These are phyloP conservation scores for Lepidium aucheri DNA, from an alignment of 345 rosid species.

Conservation along the genomic window DNA sequence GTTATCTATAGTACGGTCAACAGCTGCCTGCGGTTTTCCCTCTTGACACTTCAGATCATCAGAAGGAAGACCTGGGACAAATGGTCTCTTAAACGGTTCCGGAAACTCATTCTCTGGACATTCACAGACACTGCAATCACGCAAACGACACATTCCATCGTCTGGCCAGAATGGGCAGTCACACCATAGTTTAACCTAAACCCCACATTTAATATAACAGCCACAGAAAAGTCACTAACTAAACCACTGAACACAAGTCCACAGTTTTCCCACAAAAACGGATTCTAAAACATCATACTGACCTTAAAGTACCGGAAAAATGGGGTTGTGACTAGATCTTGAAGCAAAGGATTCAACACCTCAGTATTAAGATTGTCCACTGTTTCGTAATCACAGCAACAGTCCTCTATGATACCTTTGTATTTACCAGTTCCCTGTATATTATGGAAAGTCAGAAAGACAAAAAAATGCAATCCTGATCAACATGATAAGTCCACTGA, in stretches of 20 bases:
- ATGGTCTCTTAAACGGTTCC: constrained; percentile 52
- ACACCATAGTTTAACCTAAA: constrained; percentile 88
- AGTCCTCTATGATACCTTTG: constrained; percentile 78
- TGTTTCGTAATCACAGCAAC: constrained; percentile 90
- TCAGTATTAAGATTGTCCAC: constrained; percentile 68
- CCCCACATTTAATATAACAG: not conserved
- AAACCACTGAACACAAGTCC: not conserved
- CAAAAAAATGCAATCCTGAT: not conserved
- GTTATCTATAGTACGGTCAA: constrained; percentile 80
- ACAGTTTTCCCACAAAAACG: not conserved
- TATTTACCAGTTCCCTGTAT: constrained; percentile 41
- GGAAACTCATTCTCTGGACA: constrained; percentile 96
- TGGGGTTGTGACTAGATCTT: constrained; percentile 73
- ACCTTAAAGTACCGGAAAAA: constrained; percentile 96
- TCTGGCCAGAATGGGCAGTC: constrained; percentile 97
- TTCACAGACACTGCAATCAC: constrained; percentile 97
- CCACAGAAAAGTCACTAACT: not conserved
- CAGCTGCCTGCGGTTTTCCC: constrained; percentile 83
- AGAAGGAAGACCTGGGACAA: constrained; percentile 42
- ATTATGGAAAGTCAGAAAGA: not conserved
- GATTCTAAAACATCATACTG: constrained; percentile 1
- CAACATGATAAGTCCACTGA: not conserved
- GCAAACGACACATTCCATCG: constrained; percentile 91
- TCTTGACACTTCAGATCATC: constrained; percentile 81
- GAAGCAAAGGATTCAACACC: constrained; percentile 71